These are phyloP conservation scores for Fragilaria crotonensis DNA, from an alignment of 108 stramenopile species.

Conservation along the genomic window DNA sequence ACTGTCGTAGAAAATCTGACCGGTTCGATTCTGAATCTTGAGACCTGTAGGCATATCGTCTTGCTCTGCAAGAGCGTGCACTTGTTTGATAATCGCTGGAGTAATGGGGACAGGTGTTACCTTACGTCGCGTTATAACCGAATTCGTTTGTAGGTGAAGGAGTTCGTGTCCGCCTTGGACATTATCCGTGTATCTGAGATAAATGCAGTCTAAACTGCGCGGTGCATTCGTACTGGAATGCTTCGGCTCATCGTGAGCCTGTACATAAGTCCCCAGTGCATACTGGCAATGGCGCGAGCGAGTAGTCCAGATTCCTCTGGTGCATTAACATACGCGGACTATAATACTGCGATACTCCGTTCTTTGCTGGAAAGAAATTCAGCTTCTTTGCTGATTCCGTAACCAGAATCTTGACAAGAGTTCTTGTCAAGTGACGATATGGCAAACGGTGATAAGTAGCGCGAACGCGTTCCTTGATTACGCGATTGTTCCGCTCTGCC, in stretches of 20 bases:
- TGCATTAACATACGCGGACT: slow-evolving; percentile 14
- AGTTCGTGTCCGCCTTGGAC: slow-evolving; percentile 20
- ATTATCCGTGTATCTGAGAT: slow-evolving; percentile 11
- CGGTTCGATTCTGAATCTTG: slow-evolving; percentile 5
- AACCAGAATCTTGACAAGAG: slow-evolving; percentile 10
- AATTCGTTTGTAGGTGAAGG: slow-evolving; percentile 8
- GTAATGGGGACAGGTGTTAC: background rate
- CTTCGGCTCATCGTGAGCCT: slow-evolving; percentile 6
- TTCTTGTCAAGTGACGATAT: background rate
- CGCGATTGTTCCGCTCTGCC: slow-evolving; percentile 9
- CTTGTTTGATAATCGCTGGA: background rate
- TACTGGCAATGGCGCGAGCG: slow-evolving; percentile 15
- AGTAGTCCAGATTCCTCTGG: slow-evolving; percentile 7
- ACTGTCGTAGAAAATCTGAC: slow-evolving; percentile 7
- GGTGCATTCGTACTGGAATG: background rate
- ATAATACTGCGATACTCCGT: slow-evolving; percentile 5
- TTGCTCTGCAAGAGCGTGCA: background rate
- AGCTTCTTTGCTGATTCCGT: slow-evolving; percentile 13
- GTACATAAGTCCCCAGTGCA: slow-evolving; percentile 17
- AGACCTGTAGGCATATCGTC: slow-evolving; percentile 13
- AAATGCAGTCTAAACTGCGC: background rate
- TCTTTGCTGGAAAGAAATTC: slow-evolving; percentile 17
- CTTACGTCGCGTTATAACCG: background rate
- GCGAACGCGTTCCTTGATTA: slow-evolving; percentile 31
- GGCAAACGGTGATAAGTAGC: slow-evolving; percentile 4